phyloP scores from a whole-genome alignment of 495 filamentous ascomycete species.

The Hypomontagnella submonticulosa region DNA sequence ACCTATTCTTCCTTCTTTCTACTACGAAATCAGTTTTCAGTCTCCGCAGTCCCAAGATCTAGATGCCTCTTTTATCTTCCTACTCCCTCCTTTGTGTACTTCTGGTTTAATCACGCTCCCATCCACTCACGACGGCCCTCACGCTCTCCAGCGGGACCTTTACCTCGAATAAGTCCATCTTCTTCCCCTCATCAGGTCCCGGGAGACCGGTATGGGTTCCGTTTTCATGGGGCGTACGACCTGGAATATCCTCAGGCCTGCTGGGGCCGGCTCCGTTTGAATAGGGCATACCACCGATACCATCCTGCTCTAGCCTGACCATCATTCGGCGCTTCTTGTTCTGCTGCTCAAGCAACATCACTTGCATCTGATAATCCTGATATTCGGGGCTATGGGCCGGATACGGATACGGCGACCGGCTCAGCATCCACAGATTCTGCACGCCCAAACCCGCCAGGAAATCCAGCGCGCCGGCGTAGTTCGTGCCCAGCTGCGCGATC shows the following conservation, averaged over 20 bases:
- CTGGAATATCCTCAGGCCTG: slow-evolving; percentile 1
- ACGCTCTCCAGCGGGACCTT: slow-evolving; percentile 36
- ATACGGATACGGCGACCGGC: slow-evolving; percentile 41
- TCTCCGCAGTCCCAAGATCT: no score
- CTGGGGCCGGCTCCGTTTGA: no score
- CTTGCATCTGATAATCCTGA: no score
- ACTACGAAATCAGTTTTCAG: not conserved
- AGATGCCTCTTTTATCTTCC: no score
- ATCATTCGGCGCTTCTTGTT: no score
- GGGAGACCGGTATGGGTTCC: no score
- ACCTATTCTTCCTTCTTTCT: not conserved
- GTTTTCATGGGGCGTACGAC: no score
- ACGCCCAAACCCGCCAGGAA: slow-evolving; percentile 65
- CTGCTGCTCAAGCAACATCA: no score
- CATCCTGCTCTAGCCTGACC: no score
- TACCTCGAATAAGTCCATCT: slow-evolving; percentile 47
- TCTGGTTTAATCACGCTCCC: slow-evolving; percentile 11
- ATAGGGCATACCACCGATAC: no score
- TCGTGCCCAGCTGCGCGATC: slow-evolving; percentile 77
- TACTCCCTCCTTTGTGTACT: no score
- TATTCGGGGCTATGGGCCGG: no score
- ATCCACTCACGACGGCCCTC: slow-evolving; percentile 34
- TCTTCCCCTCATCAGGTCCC: slow-evolving; percentile 15
- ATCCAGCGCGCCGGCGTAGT: slow-evolving; percentile 61
- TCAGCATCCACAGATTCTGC: slow-evolving; percentile 59